Evolutionary conservation across 2,329 filamentous ascomycete genomes (phyloP).

Genomic region (Volutella citrinella): DNA sequence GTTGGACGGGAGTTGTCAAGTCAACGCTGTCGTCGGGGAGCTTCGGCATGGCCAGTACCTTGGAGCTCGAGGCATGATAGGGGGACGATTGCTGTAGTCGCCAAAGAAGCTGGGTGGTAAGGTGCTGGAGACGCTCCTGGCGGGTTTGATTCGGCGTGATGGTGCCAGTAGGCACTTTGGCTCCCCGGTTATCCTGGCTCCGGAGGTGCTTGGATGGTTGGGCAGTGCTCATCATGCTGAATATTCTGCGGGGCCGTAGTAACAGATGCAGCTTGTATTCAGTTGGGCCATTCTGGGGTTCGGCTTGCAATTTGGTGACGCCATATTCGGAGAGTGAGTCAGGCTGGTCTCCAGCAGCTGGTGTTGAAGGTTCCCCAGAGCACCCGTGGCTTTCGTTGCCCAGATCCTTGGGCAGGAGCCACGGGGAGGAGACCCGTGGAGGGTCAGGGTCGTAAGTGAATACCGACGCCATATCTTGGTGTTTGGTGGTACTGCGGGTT

Average conservation of each 20-base stretch:
- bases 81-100: conserved; percentile 91
- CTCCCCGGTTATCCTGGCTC: conserved; percentile 4
- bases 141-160: conserved; percentile 63
- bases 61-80: conserved; percentile 78
- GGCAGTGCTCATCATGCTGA: conserved; percentile 66
- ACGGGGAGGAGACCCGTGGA: conserved; percentile 84
- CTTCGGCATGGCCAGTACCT: conserved; percentile 70
- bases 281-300: conserved; percentile 90
- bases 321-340: conserved; percentile 58
- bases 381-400: conserved; percentile 33
- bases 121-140: conserved; percentile 80
- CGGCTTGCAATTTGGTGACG: conserved; percentile 76
- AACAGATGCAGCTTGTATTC: conserved; percentile 96
- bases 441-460: conserved; percentile 93
- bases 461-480: conserved; percentile 86
- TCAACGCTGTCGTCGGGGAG: conserved; percentile 63
- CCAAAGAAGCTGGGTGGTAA: conserved; percentile 95
- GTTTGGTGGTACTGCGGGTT: no score
- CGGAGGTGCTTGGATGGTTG: conserved; percentile 4
- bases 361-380: conserved; percentile 11
- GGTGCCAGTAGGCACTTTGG: conserved; percentile 26
- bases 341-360: conserved; percentile 25
- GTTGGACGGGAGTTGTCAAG: conserved; percentile 43
- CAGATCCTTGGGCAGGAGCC: conserved; percentile 61
- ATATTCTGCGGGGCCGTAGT: conserved; percentile 72